phyloP scores from a whole-genome alignment of 148 eudicot species.

The Rhododendron ferrugineum region DNA sequence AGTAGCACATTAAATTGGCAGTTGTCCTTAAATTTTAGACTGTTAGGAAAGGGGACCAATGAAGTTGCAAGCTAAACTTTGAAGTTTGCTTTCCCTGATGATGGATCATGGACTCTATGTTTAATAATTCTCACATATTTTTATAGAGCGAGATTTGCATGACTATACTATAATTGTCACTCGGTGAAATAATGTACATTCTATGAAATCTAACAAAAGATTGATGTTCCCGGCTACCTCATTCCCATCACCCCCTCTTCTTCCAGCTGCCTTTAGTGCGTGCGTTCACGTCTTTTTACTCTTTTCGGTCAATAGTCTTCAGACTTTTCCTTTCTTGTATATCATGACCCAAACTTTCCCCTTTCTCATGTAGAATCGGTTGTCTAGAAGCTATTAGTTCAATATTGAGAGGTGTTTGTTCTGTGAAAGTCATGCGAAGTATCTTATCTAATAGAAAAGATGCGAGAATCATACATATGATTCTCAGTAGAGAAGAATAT shows the following conservation, averaged over 20 bases:
- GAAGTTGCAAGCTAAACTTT: neutral
- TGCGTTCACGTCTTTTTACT: neutral
- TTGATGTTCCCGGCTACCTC: neutral
- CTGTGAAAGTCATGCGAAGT: neutral
- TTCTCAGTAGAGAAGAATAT: neutral
- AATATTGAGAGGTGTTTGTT: neutral
- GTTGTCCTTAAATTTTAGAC: neutral
- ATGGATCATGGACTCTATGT: neutral
- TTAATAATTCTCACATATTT: neutral
- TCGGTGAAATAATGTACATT: neutral
- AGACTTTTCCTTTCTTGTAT: neutral
- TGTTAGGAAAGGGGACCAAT: neutral
- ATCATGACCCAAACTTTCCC: neutral
- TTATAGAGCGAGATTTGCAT: neutral
- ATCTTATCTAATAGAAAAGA: slow-evolving; percentile 5
- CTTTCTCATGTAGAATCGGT: neutral
- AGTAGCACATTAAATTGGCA: neutral
- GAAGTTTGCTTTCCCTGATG: neutral
- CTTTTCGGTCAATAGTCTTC: neutral
- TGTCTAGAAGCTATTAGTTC: neutral
- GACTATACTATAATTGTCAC: neutral
- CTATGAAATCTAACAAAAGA: neutral
- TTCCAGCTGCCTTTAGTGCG: neutral
- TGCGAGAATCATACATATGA: neutral
- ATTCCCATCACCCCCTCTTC: neutral